Evolutionary conservation across 169 alveolate genomes (phyloP).

Genomic region (Neospora caninum): DNA sequence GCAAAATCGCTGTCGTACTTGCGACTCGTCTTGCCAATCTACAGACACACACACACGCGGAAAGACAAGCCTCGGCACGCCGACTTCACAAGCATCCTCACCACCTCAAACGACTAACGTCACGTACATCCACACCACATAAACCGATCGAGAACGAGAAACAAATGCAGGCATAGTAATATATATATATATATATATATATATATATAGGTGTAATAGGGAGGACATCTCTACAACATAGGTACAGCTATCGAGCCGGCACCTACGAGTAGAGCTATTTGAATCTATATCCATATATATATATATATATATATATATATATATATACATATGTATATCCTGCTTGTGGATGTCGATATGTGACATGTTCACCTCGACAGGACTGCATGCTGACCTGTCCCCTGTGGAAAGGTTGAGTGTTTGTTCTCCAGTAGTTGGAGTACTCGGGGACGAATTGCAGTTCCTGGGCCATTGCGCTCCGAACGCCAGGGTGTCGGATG

Average conservation of each 20-base stretch:
- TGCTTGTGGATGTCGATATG: background rate
- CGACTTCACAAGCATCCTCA: background rate
- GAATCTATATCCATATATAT: background rate
- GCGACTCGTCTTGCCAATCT: conserved; percentile 75
- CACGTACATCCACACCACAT: no score
- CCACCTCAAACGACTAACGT: background rate
- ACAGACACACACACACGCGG: background rate
- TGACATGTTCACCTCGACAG: background rate
- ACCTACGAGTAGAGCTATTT: no score
- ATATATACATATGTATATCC: background rate
- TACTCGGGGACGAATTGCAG: conserved; percentile 75
- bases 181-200: background rate
- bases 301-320: background rate
- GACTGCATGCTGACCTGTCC: conserved; percentile 65
- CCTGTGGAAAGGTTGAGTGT: conserved; percentile 76
- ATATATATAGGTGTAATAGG: no score
- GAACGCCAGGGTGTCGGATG: conserved; percentile 68
- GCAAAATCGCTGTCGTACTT: conserved; percentile 77
- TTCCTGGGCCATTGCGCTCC: conserved; percentile 68
- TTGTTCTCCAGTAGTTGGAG: conserved; percentile 72
- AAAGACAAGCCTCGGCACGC: background rate
- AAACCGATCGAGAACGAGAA: background rate
- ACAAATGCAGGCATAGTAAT: background rate
- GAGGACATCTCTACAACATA: background rate
- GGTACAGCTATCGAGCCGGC: no score